phyloP scores from a whole-genome alignment of 2,329 filamentous ascomycete species.

The Fusarium duplospermum region DNA sequence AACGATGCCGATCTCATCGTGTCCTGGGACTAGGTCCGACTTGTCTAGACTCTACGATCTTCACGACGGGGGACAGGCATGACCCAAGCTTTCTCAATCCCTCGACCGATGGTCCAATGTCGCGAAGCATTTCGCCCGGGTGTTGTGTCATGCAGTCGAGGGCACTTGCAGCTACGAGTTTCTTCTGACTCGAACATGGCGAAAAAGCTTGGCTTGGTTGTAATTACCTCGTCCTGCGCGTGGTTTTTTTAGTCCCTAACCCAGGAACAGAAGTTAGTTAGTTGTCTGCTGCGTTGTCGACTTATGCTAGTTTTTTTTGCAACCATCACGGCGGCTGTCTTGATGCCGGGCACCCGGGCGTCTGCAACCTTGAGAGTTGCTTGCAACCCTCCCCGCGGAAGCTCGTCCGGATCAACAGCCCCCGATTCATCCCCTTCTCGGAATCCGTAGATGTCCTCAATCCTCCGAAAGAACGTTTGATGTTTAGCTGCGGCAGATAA shows the following conservation, averaged over 20 bases:
- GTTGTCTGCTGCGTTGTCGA: constrained; percentile 15
- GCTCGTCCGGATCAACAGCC: constrained; percentile 6
- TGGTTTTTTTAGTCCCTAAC: constrained; percentile 7
- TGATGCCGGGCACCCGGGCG: constrained; percentile 1
- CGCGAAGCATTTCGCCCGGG: constrained; percentile 26
- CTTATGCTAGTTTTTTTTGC: constrained; percentile 9
- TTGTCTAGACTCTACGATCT: constrained; percentile 36
- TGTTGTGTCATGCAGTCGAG: constrained; percentile 26
- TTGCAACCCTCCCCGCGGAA: constrained; percentile 5
- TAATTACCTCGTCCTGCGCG: constrained; percentile 9
- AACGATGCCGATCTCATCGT: constrained; percentile 22
- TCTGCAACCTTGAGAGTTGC: constrained; percentile 18
- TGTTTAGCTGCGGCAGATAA: not conserved
- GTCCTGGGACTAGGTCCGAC: constrained; percentile 2
- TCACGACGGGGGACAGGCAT: constrained; percentile 21
- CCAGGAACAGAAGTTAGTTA: constrained; percentile 1
- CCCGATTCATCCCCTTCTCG: not conserved
- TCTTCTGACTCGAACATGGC: constrained; percentile 27
- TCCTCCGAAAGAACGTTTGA: not conserved
- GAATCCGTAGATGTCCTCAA: not conserved
- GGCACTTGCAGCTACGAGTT: constrained; percentile 7
- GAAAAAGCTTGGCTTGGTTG: constrained; percentile 16
- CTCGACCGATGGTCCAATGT: constrained; percentile 12
- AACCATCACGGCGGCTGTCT: constrained; percentile 1
- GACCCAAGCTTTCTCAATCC: not conserved